These are phyloP conservation scores for Pestalotiopsis sp. DNA, from an alignment of 2,329 filamentous ascomycete genomes.

Conservation along the genomic window DNA sequence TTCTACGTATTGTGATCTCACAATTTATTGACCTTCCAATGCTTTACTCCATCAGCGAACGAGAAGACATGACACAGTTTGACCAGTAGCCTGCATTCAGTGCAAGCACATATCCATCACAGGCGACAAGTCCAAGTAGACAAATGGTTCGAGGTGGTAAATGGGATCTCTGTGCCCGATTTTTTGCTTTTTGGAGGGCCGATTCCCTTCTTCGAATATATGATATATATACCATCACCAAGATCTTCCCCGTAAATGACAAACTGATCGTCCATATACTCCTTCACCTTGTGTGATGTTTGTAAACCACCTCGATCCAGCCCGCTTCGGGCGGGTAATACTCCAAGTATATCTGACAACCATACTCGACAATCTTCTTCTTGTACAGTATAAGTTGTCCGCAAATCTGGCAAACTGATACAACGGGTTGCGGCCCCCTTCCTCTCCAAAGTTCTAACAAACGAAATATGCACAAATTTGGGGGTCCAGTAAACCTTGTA, in stretches of 20 bases:
- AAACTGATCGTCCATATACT: conserved; percentile 17
- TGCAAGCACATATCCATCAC: too few relatives aligned
- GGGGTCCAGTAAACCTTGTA: conserved; percentile 27
- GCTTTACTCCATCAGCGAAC: too few relatives aligned
- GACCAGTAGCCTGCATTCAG: too few relatives aligned
- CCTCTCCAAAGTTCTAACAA: conserved; percentile 28
- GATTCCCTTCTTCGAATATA: not conserved
- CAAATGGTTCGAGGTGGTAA: not conserved
- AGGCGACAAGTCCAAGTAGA: not conserved
- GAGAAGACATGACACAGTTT: too few relatives aligned
- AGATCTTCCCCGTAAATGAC: conserved; percentile 22
- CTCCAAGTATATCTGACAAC: not conserved
- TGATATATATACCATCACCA: not conserved
- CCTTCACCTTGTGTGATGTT: not conserved
- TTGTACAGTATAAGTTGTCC: conserved; percentile 25
- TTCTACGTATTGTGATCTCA: too few relatives aligned
- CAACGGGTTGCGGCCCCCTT: conserved; percentile 13
- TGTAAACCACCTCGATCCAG: not conserved
- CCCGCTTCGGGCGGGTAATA: not conserved
- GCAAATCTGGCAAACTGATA: conserved; percentile 17
- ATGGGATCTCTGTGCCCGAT: not conserved
- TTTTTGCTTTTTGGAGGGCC: not conserved
- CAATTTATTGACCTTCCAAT: too few relatives aligned
- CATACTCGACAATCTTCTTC: conserved; percentile 19
- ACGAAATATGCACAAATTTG: conserved; percentile 29